phyloP scores from a whole-genome alignment of 805 yeast genomes.

The Monosporozyma aerobia region DNA sequence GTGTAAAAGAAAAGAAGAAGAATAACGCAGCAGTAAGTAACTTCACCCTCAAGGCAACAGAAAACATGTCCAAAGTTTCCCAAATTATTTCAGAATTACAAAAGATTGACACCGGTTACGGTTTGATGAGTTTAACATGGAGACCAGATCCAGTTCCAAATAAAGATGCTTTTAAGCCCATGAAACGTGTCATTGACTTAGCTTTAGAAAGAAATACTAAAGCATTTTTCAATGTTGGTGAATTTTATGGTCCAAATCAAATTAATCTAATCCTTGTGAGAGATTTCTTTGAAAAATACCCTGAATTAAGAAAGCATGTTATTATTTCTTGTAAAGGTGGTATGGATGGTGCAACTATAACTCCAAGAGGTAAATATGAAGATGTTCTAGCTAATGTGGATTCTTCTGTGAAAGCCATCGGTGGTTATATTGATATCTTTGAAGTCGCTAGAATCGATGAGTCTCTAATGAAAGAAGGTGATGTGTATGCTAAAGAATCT shows the following conservation, averaged over 20 bases:
- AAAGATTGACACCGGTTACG: slow-evolving; percentile 43
- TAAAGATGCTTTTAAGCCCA: slow-evolving; percentile 43
- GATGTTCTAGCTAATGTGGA: slow-evolving; percentile 41
- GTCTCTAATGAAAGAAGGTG: slow-evolving; percentile 15
- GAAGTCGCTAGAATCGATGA: slow-evolving; percentile 67
- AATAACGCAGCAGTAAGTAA: background rate
- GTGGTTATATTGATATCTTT: slow-evolving; percentile 49
- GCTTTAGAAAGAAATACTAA: slow-evolving; percentile 27
- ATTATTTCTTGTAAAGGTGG: slow-evolving; percentile 66
- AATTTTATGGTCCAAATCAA: slow-evolving; percentile 56
- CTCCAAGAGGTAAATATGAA: slow-evolving; percentile 45
- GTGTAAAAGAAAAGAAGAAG: background rate
- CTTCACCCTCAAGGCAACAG: background rate
- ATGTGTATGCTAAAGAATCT: slow-evolving; percentile 40
- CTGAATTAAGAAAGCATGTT: slow-evolving; percentile 47
- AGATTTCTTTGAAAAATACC: slow-evolving; percentile 48
- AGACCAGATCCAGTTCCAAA: slow-evolving; percentile 45
- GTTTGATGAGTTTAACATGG: slow-evolving; percentile 80
- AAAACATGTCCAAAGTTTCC: slow-evolving; percentile 14
- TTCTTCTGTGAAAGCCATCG: slow-evolving; percentile 32
- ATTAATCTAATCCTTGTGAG: slow-evolving; percentile 49
- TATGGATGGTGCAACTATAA: slow-evolving; percentile 27
- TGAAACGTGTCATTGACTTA: slow-evolving; percentile 42
- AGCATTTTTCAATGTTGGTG: slow-evolving; percentile 64
- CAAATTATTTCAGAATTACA: slow-evolving; percentile 14